Evolutionary conservation across 2,329 filamentous ascomycete species (phyloP), one percentile per base, ranked within the genome.

Genomic region (Aurifilum marmelostoma): DNA sequence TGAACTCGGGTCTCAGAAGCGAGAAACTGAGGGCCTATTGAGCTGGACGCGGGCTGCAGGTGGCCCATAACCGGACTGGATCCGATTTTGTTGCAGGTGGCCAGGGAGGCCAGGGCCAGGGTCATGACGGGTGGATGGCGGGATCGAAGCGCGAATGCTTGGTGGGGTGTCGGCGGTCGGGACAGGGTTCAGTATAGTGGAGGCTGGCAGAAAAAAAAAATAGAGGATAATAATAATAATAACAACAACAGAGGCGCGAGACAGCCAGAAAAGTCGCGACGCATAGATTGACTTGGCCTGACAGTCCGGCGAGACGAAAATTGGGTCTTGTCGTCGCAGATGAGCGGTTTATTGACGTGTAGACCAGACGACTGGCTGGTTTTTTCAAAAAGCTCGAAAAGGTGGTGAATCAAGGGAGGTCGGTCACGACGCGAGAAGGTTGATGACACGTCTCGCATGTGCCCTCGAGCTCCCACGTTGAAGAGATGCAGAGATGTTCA

Each of bases 151-250:
- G 39, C 34, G 50, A 29, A 9, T 62, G 59, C 59, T n/a, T 32
- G 58, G 63, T 65, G 37, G 50, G 34, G 50, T 65, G 63, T 41
- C 47, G 63, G 52, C 63, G 37, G 27, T n/a, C 52, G 41, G 39
- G 58, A 50, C 56, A 67, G 65, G 65, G 56, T 56, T 54, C 16
- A 24, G 56, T 43, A n/a, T 29, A 62, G 58, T 67, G 65, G 65
- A 60, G 65, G 27, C 32, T 32, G 59, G 60, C 58, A 67, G 39
- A 58, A 67, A 64, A 58, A 67, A 27, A 63, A 52, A 61, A 34
- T 50, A 24, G 24, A 24, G 24, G 21, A 47, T 4, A 21, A 11
- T 16, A 56, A 56, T 29, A 56, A 52, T 52, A 56, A n/a, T 47
- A n/a, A n/a, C 43, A 56, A n/a, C n/a, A n/a, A n/a, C 43, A 47